A percentile compares a stretch with the other conserved stretches of the same genome.
Evolutionary conservation across 2,329 filamentous ascomycete species (phyloP).

Genomic region (Penicillium aurantiogriseum): DNA sequence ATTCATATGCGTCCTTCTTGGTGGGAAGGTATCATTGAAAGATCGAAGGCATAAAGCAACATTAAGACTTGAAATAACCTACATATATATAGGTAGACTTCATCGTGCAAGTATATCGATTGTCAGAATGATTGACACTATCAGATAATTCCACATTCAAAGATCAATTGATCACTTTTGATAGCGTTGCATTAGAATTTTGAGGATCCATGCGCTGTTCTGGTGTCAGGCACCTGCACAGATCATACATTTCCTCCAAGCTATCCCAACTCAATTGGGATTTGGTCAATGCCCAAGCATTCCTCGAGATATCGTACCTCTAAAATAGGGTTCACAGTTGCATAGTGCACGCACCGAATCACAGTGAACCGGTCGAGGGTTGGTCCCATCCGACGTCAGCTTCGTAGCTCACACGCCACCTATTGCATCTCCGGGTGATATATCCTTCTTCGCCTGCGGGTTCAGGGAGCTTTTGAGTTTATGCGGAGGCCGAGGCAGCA

Average conservation of each 20-base stretch:
- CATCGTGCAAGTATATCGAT: neutral
- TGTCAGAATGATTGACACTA: neutral
- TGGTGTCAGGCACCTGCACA: constrained; percentile 1
- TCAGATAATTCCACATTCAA: neutral
- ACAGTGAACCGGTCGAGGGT: neutral
- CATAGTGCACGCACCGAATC: neutral
- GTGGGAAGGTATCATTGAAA: neutral
- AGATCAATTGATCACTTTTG: neutral
- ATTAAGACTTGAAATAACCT: neutral
- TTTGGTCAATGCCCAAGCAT: neutral
- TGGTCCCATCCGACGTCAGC: neutral
- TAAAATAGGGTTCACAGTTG: neutral
- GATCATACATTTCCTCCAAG: neutral
- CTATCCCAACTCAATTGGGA: neutral
- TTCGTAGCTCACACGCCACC: neutral
- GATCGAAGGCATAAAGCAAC: neutral
- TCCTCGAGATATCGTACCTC: neutral
- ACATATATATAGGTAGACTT: neutral
- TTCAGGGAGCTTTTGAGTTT: constrained; percentile 9
- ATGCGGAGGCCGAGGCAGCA: constrained; percentile 33
- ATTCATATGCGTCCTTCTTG: no score
- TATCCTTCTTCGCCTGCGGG: neutral
- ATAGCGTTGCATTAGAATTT: constrained; percentile 6
- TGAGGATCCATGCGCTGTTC: constrained; percentile 9
- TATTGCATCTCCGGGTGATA: neutral